Evolutionary conservation across 148 eudicot species (phyloP).

Genomic region (Arctostaphylos glauca): DNA sequence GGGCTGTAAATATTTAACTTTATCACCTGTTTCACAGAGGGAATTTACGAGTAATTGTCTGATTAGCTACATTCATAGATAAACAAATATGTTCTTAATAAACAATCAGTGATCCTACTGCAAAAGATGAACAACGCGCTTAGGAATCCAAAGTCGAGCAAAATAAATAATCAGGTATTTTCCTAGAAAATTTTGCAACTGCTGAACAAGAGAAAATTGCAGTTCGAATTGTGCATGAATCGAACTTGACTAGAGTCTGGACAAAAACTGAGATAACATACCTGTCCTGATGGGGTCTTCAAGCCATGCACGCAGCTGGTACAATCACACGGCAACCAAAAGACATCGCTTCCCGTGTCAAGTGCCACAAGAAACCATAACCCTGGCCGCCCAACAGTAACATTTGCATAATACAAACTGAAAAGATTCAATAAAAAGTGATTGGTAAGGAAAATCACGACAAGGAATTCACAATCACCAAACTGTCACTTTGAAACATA

Average conservation of each 20-base stretch:
- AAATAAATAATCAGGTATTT: background rate
- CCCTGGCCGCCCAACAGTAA: slow-evolving; percentile 73
- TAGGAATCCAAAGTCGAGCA: background rate
- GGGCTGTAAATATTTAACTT: slow-evolving; percentile 66
- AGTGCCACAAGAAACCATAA: slow-evolving; percentile 72
- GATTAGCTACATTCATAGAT: background rate
- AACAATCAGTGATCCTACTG: background rate
- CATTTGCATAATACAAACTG: slow-evolving; percentile 89
- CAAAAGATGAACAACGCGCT: background rate
- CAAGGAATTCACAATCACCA: background rate
- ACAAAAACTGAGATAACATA: slow-evolving; percentile 29
- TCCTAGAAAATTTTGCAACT: background rate
- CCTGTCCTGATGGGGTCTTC: slow-evolving; percentile 33
- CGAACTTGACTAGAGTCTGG: background rate
- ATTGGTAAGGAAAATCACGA: background rate
- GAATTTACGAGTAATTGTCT: background rate
- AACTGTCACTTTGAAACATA: background rate
- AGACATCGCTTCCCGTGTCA: slow-evolving; percentile 86
- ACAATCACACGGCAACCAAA: slow-evolving; percentile 98
- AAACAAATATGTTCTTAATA: background rate
- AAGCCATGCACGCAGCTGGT: slow-evolving; percentile 46
- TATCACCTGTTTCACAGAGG: slow-evolving; percentile 25
- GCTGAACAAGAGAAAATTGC: background rate
- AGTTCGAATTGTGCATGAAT: background rate
- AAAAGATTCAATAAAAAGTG: slow-evolving; percentile 8